phyloP scores from a whole-genome alignment of 2,329 filamentous ascomycete genomes.

The Exserohilum turcica region DNA sequence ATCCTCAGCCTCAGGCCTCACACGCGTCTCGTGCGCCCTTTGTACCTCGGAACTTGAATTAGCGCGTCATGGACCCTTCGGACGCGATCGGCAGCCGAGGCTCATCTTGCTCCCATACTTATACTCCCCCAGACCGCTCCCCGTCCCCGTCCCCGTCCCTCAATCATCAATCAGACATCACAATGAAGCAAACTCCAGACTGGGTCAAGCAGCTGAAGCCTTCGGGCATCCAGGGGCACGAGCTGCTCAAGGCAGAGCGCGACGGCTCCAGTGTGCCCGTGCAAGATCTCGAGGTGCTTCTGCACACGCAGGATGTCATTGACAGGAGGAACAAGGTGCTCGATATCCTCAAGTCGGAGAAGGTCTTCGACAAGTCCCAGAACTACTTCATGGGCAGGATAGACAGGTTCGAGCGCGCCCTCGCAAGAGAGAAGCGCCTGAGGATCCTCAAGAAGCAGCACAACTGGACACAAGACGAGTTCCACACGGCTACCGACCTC shows the following conservation, averaged over 20 bases:
- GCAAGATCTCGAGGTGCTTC: constrained; percentile 68
- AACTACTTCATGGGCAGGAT: constrained; percentile 75
- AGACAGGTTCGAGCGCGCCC: constrained; percentile 70
- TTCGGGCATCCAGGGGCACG: constrained; percentile 68
- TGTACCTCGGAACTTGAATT: constrained; percentile 32
- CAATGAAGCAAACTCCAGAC: constrained; percentile 56
- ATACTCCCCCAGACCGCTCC: constrained; percentile 11
- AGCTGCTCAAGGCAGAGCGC: constrained; percentile 72
- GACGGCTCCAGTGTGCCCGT: constrained; percentile 69
- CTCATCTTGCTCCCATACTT: constrained; percentile 16
- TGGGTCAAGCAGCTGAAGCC: constrained; percentile 72
- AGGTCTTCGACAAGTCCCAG: constrained; percentile 76
- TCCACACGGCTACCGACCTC: constrained; percentile 67
- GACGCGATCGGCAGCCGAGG: constrained; percentile 32
- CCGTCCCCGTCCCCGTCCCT: constrained; percentile 14
- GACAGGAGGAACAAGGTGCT: constrained; percentile 66
- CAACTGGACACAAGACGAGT: constrained; percentile 70
- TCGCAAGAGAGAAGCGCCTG: constrained; percentile 73
- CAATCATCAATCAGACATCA: constrained; percentile 5
- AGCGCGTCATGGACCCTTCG: constrained; percentile 21
- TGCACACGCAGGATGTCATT: constrained; percentile 70
- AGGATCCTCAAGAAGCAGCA: constrained; percentile 69
- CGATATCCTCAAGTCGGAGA: constrained; percentile 67
- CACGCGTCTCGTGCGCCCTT: constrained; percentile 1
- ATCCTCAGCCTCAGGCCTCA: not conserved